Percentiles rank a stretch among this genome's conserved stretches.
Conservation (phyloP, 1,284 basidiomycete species). For the Cryptococcus sp. region DNA sequence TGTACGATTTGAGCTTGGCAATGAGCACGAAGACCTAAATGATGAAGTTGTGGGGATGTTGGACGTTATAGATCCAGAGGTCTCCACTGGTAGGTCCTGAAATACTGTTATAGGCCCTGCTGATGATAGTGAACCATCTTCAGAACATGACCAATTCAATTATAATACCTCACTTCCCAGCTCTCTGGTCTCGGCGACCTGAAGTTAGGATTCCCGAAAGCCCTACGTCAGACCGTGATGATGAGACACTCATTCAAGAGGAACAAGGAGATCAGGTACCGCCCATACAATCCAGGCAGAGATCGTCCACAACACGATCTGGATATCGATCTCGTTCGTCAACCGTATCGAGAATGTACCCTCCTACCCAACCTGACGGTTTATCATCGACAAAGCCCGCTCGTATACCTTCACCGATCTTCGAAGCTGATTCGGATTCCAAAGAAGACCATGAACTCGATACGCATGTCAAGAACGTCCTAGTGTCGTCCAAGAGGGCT, state of each 20-base stretch:
- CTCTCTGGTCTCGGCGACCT: slow-evolving; percentile 38
- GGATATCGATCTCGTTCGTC: slow-evolving; percentile 9
- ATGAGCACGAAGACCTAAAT: slow-evolving; percentile 19
- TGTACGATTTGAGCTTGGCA: background rate
- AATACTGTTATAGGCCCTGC: too few species aligned
- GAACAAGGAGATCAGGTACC: background rate
- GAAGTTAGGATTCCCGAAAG: slow-evolving; percentile 30
- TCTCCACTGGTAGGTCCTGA: slow-evolving; percentile 41
- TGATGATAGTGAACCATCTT: slow-evolving; percentile 36
- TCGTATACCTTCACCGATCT: background rate
- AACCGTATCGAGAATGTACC: slow-evolving; percentile 18
- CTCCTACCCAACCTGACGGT: slow-evolving; percentile 4
- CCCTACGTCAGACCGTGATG: background rate
- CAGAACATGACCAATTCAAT: slow-evolving; percentile 47
- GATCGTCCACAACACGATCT: slow-evolving; percentile 1
- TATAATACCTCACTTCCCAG: slow-evolving; percentile 43
- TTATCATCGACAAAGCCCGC: background rate
- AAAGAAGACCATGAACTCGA: slow-evolving; percentile 33
- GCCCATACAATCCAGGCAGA: background rate
- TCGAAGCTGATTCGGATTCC: slow-evolving; percentile 1
- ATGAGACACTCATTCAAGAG: background rate
- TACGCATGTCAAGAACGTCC: slow-evolving; percentile 69
- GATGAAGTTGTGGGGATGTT: slow-evolving; percentile 42
- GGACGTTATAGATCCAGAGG: slow-evolving; percentile 38
- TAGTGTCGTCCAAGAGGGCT: slow-evolving; percentile 57